These are phyloP conservation scores for Xylaria arbuscula DNA, from an alignment of 2,329 filamentous ascomycete species.

Conservation along the genomic window DNA sequence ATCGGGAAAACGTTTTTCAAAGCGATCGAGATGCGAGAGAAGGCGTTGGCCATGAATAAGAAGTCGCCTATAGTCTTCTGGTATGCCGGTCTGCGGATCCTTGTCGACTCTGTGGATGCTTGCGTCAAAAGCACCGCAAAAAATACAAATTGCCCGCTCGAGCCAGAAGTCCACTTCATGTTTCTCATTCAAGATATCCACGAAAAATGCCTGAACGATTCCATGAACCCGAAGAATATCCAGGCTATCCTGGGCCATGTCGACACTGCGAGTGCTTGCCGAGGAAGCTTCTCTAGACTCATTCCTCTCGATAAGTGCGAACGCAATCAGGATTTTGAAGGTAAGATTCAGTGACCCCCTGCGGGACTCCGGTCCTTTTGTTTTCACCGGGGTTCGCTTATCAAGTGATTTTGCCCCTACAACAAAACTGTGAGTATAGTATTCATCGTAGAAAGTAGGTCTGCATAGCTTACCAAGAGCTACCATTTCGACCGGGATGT, in stretches of 20 bases:
- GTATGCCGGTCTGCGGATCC: constrained; percentile 56
- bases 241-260: constrained; percentile 58
- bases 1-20: constrained; percentile 49
- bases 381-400: constrained; percentile 59
- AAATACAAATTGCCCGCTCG: constrained; percentile 59
- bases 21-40: constrained; percentile 55
- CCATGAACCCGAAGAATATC: constrained; percentile 64
- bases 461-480: constrained; percentile 59
- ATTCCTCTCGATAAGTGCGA: constrained; percentile 63
- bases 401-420: constrained; percentile 59
- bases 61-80: constrained; percentile 65
- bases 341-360: constrained; percentile 59
- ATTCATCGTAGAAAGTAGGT: not conserved
- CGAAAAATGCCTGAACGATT: constrained; percentile 65
- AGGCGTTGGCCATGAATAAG: constrained; percentile 63
- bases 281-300: constrained; percentile 57
- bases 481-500: constrained; percentile 74
- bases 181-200: constrained; percentile 58
- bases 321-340: constrained; percentile 62
- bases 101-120: constrained; percentile 58
- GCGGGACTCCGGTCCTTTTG: constrained; percentile 53
- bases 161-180: constrained; percentile 61
- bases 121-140: constrained; percentile 61
- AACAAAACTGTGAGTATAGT: constrained; percentile 8
- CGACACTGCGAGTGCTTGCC: constrained; percentile 54